These are phyloP conservation scores for Aaosphaeria arxii DNA, from an alignment of 2,329 filamentous ascomycete species.

Conservation along the genomic window DNA sequence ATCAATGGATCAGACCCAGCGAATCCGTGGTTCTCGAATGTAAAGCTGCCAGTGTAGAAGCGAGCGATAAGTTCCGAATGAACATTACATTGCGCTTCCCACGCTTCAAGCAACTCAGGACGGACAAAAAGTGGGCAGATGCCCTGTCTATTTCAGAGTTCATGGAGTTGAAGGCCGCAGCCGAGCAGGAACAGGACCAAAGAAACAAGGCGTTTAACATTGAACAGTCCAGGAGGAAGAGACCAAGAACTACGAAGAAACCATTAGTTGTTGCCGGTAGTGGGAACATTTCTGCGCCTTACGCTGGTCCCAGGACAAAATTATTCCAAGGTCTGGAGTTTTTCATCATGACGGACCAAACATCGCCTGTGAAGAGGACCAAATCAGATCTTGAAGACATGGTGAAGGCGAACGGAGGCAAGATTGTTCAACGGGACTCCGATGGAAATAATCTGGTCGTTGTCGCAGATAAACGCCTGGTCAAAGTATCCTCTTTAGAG, in stretches of 20 bases:
- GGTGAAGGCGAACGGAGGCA: conserved; percentile 80
- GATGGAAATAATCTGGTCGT: conserved; percentile 63
- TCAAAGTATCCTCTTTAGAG: conserved; percentile 80
- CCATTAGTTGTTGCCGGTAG: conserved; percentile 72
- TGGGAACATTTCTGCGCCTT: conserved; percentile 46
- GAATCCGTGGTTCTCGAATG: conserved; percentile 86
- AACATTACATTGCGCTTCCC: conserved; percentile 84
- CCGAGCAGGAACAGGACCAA: conserved; percentile 68
- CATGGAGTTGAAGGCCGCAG: conserved; percentile 63
- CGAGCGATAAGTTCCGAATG: conserved; percentile 74
- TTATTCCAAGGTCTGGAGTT: conserved; percentile 77
- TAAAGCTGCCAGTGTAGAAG: conserved; percentile 77
- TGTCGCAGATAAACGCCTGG: conserved; percentile 73
- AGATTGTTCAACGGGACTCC: conserved; percentile 69
- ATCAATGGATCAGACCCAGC: conserved; percentile 87
- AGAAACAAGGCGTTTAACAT: conserved; percentile 71
- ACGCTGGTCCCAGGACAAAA: conserved; percentile 57
- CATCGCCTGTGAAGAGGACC: conserved; percentile 65
- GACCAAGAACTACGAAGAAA: conserved; percentile 60
- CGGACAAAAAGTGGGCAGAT: conserved; percentile 81
- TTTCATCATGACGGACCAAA: conserved; percentile 76
- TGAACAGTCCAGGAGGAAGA: conserved; percentile 63
- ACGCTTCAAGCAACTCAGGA: conserved; percentile 75
- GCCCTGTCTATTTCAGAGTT: conserved; percentile 80
- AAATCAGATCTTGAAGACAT: conserved; percentile 78